Base-by-base conservation (phyloP, 768 basidiomycete species). In the Pisolithus microcarpus region DNA sequence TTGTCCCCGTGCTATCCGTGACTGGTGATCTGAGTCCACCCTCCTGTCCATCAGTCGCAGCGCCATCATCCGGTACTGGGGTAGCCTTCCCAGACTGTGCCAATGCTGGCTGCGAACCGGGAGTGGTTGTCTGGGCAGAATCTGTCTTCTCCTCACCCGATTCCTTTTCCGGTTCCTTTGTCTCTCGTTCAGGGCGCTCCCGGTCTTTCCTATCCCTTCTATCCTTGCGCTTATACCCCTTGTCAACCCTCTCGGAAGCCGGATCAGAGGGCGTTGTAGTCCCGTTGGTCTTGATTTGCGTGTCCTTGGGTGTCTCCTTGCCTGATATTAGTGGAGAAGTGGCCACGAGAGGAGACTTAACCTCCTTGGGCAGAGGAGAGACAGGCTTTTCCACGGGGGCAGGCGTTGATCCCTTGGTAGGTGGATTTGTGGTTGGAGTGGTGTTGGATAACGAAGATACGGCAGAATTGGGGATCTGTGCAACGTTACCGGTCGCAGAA, bases 171-270 rank as follows among this genome's bases (percentile, higher is more conserved):
- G 66, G 72, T 30, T 68, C 69, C 44, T 62, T 71, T 19, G 67
- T 58, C 38, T 73, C 73, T 28, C 69, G 70, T 37, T 77, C 80
- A 0, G 61, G 63, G 21, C 72, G 71, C 56, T 84, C 73, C 56
- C 73, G 72, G 52, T 76, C 76, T 65, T 80, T 84, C 55, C 72
- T 74, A 53, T 85, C 82, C 60, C 81, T 86, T 66, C 73, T 81
- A 6, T 81, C 75, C 62, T 80, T 80, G 61, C 72, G 77, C 65
- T 81, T 82, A 47, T 72, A 69, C 57, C 76, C 77, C 50, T 69
- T 77, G 56, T 82, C 81, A 3, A 69, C 70, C 64, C 73, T 82
- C 21, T 84, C 82, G 15, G 69, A 65, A 1, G 62, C 4, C 18
- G 66, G 38, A 7, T 57, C 57, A 7, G 50, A 57, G 19, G 54